These are phyloP conservation scores for Coemansia sp. DNA, from an alignment of 192 early-diverging fungal species.

Conservation along the genomic window DNA sequence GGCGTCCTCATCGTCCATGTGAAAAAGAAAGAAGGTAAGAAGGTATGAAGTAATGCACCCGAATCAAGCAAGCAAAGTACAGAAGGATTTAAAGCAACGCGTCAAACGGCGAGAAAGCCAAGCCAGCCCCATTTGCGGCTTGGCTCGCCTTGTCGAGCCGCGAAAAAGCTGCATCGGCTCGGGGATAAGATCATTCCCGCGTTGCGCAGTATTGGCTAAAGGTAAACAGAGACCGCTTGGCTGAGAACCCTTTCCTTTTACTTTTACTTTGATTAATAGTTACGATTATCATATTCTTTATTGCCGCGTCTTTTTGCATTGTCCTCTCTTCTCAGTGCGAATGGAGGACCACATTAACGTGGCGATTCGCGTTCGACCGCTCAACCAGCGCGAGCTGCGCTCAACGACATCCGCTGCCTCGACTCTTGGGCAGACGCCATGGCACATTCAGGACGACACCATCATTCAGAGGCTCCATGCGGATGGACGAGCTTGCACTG, in stretches of 20 bases:
- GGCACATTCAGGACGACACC: slow-evolving; percentile 49
- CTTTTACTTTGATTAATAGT: neutral
- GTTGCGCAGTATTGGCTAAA: too few species aligned
- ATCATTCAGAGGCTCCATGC: slow-evolving; percentile 40
- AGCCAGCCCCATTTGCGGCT: neutral
- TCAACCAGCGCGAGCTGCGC: slow-evolving; percentile 62
- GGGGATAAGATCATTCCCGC: too few species aligned
- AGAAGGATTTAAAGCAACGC: neutral
- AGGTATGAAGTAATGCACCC: too few species aligned
- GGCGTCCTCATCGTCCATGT: slow-evolving; percentile 43
- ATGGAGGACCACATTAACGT: slow-evolving; percentile 70
- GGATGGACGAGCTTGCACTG: slow-evolving; percentile 31
- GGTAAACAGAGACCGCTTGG: neutral
- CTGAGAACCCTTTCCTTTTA: neutral
- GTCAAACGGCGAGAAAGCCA: neutral
- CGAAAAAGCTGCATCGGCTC: too few species aligned
- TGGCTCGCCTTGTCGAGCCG: too few species aligned
- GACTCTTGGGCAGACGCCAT: slow-evolving; percentile 28
- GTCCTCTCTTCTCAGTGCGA: neutral
- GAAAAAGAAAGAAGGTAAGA: too few species aligned
- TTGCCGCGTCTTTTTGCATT: neutral
- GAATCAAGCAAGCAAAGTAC: neutral
- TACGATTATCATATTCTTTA: slow-evolving; percentile 2
- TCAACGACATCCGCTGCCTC: too few species aligned
- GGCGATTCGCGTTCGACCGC: slow-evolving; percentile 73